Evolutionary conservation across 1,284 basidiomycete species (phyloP).

Genomic region (Ustanciosporium gigantosporum): DNA sequence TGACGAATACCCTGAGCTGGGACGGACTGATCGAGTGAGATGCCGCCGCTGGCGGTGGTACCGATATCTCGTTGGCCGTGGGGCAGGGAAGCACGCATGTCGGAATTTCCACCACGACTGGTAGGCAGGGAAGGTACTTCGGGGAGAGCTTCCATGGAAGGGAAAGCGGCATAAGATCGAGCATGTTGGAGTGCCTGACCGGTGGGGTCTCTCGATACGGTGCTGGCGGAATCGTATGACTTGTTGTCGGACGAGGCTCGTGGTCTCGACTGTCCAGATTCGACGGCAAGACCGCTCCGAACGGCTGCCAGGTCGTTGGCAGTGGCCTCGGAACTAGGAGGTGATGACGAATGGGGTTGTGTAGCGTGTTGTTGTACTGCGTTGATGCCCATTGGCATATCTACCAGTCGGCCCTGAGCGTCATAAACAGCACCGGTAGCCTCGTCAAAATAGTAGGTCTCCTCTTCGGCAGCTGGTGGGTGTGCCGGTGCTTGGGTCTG

Average conservation of each 20-base stretch:
- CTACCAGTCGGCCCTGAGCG: slow-evolving; percentile 43
- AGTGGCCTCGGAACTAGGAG: slow-evolving; percentile 12
- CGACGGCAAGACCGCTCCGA: slow-evolving; percentile 1
- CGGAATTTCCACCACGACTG: slow-evolving; percentile 29
- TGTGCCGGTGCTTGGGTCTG: not conserved
- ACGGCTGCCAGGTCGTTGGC: slow-evolving; percentile 6
- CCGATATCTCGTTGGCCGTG: slow-evolving; percentile 33
- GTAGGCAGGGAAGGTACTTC: slow-evolving; percentile 34
- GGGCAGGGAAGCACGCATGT: slow-evolving; percentile 14
- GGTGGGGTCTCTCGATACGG: slow-evolving; percentile 13
- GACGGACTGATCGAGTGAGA: slow-evolving; percentile 34
- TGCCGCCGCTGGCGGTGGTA: slow-evolving; percentile 42
- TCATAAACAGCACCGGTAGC: slow-evolving; percentile 55
- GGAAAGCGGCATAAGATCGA: slow-evolving; percentile 31
- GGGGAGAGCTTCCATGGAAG: slow-evolving; percentile 39
- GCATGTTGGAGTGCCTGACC: slow-evolving; percentile 34
- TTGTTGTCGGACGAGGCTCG: slow-evolving; percentile 22
- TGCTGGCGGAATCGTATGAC: slow-evolving; percentile 37
- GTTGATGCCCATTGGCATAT: slow-evolving; percentile 12
- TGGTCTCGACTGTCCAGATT: slow-evolving; percentile 9
- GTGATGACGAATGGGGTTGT: slow-evolving; percentile 3
- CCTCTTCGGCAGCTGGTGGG: slow-evolving; percentile 8
- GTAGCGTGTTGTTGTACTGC: slow-evolving; percentile 1
- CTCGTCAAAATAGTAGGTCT: slow-evolving; percentile 55
- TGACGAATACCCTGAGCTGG: slow-evolving; percentile 30